Base-by-base conservation (phyloP, 179 eudicot species). In the Actinidia arguta region DNA sequence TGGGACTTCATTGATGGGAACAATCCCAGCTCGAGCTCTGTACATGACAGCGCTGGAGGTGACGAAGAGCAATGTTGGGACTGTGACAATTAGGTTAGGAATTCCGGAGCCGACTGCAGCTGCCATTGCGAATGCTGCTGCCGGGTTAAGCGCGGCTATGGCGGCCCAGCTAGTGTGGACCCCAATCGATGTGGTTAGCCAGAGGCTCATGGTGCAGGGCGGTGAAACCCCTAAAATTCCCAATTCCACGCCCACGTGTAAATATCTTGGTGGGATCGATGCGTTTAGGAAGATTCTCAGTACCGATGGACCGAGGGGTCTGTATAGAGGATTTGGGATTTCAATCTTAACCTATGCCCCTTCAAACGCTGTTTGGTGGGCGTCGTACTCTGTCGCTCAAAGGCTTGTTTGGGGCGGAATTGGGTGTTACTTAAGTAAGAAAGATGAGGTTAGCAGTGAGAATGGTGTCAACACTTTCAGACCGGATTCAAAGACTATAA, bases 151-250 rank as follows among this genome's bases (percentile, higher is more conserved):
- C 14, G 95, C 98, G 0, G 92, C 98, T 1, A 87, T 95, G 83
- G 98, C 98, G 4, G 98, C 98, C 14, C 98, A 95, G 86, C 82
- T 95, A 24, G 98, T 95, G 8, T 95, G 98, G 98, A 95, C 97
- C 12, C 98, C 98, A 1, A 87, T 95, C 36, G 98, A 94, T 85
- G 98, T 95, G 11, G 88, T 95, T 3, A 95, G 93, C 82, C 98
- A 95, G 80, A 86, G 98, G 25, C 86, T 95, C 0, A 94, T 95
- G 98, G 98, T 95, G 0, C 95, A 94, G 47, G 94, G 95, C 0
- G 89, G 87, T 11, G 58, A 69, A 44, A 27, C 58, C 46, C n/a
- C 44, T 3, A 48, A 13, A 14, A n/a, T 36, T n/a, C 11, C 48
- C 17, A 69, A 76, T 51, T 24, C 72, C 0, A 13, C 79, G 6